phyloP scores from a whole-genome alignment of 139 green algal species.

The Pedinophyceae sp. region DNA sequence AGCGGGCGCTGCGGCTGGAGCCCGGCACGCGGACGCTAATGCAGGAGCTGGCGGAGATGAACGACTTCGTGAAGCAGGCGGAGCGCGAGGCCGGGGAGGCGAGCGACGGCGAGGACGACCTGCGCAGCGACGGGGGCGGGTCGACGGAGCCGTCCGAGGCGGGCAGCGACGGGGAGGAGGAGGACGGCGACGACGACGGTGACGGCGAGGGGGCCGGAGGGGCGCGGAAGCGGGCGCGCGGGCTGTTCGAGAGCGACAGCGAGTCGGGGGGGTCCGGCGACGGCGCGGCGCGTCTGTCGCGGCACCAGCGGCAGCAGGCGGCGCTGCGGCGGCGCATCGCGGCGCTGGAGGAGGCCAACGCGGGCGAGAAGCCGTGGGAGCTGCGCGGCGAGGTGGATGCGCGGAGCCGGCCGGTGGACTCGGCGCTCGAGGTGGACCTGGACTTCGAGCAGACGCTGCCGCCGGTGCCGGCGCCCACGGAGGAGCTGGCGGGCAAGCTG shows the following conservation, averaged over 20 bases:
- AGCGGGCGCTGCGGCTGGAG: not conserved
- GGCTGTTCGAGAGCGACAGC: too few species aligned
- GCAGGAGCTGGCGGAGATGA: constrained; percentile 47
- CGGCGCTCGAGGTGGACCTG: constrained; percentile 78
- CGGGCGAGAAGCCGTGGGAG: constrained; percentile 64
- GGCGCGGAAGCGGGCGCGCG: too few species aligned
- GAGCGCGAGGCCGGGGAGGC: constrained; percentile 33
- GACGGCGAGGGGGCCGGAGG: too few species aligned
- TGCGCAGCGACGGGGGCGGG: not conserved
- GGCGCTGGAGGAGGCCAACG: constrained; percentile 48
- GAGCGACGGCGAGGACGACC: not conserved
- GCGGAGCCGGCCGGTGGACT: constrained; percentile 72
- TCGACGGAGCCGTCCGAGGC: too few species aligned
- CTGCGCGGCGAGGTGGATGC: constrained; percentile 60
- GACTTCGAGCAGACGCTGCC: constrained; percentile 86
- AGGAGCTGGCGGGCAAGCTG: constrained; percentile 61
- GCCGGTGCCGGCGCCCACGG: constrained; percentile 59
- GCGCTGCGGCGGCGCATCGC: too few species aligned
- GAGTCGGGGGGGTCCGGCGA: too few species aligned
- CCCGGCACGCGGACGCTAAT: constrained; percentile 1
- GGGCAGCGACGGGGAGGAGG: constrained; percentile 7
- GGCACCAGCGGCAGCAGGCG: too few species aligned
- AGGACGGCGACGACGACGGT: constrained; percentile 11
- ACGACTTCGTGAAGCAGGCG: constrained; percentile 68
- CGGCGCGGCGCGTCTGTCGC: too few species aligned